A percentile compares a stretch with the other conserved stretches of the same genome.
Conservation (phyloP, 2,329 filamentous ascomycete species). For the Colletotrichum somersetense region DNA sequence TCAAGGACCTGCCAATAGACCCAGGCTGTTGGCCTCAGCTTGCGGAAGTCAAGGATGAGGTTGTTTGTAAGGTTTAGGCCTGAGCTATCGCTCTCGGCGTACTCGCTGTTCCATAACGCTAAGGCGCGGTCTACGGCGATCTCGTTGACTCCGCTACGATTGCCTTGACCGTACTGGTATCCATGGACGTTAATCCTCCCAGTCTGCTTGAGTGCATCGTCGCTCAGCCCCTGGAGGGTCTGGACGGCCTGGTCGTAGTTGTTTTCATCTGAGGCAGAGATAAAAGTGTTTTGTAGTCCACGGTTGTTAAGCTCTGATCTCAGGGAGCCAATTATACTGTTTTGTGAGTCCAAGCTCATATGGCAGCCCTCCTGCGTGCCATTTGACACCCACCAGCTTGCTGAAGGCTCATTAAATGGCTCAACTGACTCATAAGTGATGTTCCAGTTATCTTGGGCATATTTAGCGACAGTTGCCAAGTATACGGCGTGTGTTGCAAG, state of each 20-base stretch:
- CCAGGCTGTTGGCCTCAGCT: conserved; percentile 57
- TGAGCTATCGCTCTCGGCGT: conserved; percentile 56
- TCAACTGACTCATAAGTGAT: conserved; percentile 55
- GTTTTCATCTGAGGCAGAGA: conserved; percentile 57
- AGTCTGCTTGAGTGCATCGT: conserved; percentile 47
- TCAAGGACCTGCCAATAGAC: conserved; percentile 59
- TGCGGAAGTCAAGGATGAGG: conserved; percentile 56
- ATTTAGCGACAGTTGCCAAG: conserved; percentile 54
- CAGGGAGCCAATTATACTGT: conserved; percentile 50
- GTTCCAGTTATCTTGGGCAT: conserved; percentile 54
- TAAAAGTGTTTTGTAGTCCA: conserved; percentile 47
- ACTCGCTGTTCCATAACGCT: conserved; percentile 58
- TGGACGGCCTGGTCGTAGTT: conserved; percentile 53
- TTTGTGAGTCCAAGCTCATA: conserved; percentile 52
- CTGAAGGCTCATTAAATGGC: conserved; percentile 58
- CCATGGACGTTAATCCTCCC: conserved; percentile 58
- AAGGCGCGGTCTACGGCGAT: conserved; percentile 46
- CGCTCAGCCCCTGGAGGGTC: conserved; percentile 51
- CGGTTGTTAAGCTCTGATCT: conserved; percentile 52
- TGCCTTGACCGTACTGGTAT: conserved; percentile 53
- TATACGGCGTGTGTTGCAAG: conserved; percentile 54
- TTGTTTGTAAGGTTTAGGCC: conserved; percentile 52
- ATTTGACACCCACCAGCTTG: conserved; percentile 56
- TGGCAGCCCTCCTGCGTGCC: conserved; percentile 63
- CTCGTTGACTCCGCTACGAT: conserved; percentile 50